phyloP scores from a whole-genome alignment of 371 early-diverging fungal species.

The Gilbertella persicaria region DNA sequence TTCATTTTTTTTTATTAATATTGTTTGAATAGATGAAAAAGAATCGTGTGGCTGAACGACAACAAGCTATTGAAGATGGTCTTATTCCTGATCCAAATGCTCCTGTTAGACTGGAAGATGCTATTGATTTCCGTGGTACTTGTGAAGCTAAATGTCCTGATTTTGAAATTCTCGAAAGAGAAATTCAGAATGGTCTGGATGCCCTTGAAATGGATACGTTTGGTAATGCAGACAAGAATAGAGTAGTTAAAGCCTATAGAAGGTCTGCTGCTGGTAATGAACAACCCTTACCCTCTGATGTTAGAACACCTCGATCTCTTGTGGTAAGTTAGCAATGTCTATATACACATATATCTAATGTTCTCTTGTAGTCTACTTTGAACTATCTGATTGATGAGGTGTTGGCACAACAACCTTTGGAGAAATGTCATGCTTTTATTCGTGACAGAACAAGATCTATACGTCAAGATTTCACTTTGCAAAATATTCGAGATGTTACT shows the following conservation, averaged over 20 bases:
- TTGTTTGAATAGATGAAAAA: slow-evolving; percentile 39
- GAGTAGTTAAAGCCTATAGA: slow-evolving; percentile 83
- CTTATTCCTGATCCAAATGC: slow-evolving; percentile 65
- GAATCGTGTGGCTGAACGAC: slow-evolving; percentile 44
- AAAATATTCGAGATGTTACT: slow-evolving; percentile 69
- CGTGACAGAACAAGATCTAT: slow-evolving; percentile 90
- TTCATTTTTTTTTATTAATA: not conserved
- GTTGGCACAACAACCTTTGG: slow-evolving; percentile 52
- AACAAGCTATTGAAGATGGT: slow-evolving; percentile 46
- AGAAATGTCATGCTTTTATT: slow-evolving; percentile 80
- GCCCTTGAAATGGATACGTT: slow-evolving; percentile 69
- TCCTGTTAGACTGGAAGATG: slow-evolving; percentile 60
- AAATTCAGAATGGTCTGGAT: slow-evolving; percentile 72
- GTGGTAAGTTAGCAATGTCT: slow-evolving; percentile 39
- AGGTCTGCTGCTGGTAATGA: slow-evolving; percentile 89
- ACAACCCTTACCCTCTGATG: slow-evolving; percentile 88
- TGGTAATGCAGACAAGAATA: slow-evolving; percentile 59
- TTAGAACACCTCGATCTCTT: slow-evolving; percentile 79
- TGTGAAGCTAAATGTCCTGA: slow-evolving; percentile 90
- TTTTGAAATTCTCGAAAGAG: slow-evolving; percentile 88
- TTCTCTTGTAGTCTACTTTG: slow-evolving; percentile 56
- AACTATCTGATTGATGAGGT: slow-evolving; percentile 78
- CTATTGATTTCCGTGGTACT: slow-evolving; percentile 75
- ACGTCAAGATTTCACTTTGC: slow-evolving; percentile 86
- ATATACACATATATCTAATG: not conserved